These are phyloP conservation scores for Chaetomium olivaceum DNA, from an alignment of 2,329 filamentous ascomycete genomes.

Conservation along the genomic window DNA sequence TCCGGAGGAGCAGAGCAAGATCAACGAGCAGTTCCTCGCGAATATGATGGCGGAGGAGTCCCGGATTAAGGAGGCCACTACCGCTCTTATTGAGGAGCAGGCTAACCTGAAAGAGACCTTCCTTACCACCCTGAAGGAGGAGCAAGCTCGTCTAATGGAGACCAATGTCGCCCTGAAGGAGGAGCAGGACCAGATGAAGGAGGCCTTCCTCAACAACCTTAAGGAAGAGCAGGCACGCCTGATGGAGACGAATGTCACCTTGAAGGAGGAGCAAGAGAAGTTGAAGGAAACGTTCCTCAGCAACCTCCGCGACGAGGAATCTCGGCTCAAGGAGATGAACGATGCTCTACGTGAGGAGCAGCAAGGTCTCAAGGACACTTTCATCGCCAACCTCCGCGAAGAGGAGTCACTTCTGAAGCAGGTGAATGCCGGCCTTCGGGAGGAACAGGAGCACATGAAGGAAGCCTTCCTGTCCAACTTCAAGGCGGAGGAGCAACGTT, in stretches of 20 bases:
- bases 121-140: slow-evolving; percentile 40
- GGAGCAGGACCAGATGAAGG: slow-evolving; percentile 55
- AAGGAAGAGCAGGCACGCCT: slow-evolving; percentile 30
- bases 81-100: slow-evolving; percentile 50
- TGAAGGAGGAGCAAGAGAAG: slow-evolving; percentile 31
- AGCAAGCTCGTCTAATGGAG: slow-evolving; percentile 28
- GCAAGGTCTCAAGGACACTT: slow-evolving; percentile 26
- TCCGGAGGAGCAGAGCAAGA: slow-evolving; percentile 31
- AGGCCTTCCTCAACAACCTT: slow-evolving; percentile 50
- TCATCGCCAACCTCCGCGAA: slow-evolving; percentile 27
- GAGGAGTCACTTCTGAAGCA: slow-evolving; percentile 29
- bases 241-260: slow-evolving; percentile 27
- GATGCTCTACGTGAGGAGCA: slow-evolving; percentile 27
- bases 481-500: slow-evolving; percentile 39
- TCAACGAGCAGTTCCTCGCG: slow-evolving; percentile 41
- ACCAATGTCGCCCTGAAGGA: slow-evolving; percentile 28
- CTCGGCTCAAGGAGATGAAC: slow-evolving; percentile 27
- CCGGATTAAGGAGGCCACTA: slow-evolving; percentile 47
- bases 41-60: slow-evolving; percentile 54
- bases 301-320: slow-evolving; percentile 34
- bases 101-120: slow-evolving; percentile 58
- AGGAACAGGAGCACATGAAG: slow-evolving; percentile 25
- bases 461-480: slow-evolving; percentile 24
- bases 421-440: slow-evolving; percentile 18
- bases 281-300: slow-evolving; percentile 31